Evolutionary conservation across 2,329 filamentous ascomycete genomes (phyloP), one percentile per base, ranked within the genome.

Genomic region (Trichophyton mentagrophytes): DNA sequence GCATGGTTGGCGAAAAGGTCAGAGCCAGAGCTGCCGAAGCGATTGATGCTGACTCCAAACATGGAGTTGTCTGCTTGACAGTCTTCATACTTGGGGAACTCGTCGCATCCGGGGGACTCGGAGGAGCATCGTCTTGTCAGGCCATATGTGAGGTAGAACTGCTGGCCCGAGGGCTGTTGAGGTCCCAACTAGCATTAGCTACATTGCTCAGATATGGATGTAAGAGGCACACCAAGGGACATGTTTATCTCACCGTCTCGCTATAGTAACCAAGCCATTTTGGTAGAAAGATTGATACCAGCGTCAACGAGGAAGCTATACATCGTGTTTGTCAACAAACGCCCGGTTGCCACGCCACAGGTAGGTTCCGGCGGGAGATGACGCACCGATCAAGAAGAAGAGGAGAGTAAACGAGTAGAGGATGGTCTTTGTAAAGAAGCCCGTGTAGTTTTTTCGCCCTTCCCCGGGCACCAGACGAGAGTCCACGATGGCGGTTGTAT

Each of bases 41-140:
- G 15, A 25, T 55, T 82, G 59, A 83, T 81, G 66, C 79, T 81
- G 60, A 22, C 27, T 15, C 38, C 22, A 25, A 47, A 47, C 44
- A 47, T n/a, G 27, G 57, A 59, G 22, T 17, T 46, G 17, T 44
- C 38, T 11, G 57, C n/a, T 27, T 78, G 76, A 57, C 89, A 92
- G 70, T 89, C 85, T 61, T 82, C 78, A 60, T 81, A 76, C 65
- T 80, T 78, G 2, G 89, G 89, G 72, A 90, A 93, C 64, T 72
- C 72, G 55, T 76, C 70, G 65, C 74, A 75, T 30, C 69, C 73
- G 57, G 83, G 79, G 51, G 82, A 82, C 61, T 88, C 77, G 61
- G 83, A 87, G 60, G 86, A 88, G 76, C 92, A 99, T 71, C 84
- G 85, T 67, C 81, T 82, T 74, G 96, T 88, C 53, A 99, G 83